Base-by-base conservation (phyloP, 192 early-diverging fungal species). In the Backusella morwellensis region DNA sequence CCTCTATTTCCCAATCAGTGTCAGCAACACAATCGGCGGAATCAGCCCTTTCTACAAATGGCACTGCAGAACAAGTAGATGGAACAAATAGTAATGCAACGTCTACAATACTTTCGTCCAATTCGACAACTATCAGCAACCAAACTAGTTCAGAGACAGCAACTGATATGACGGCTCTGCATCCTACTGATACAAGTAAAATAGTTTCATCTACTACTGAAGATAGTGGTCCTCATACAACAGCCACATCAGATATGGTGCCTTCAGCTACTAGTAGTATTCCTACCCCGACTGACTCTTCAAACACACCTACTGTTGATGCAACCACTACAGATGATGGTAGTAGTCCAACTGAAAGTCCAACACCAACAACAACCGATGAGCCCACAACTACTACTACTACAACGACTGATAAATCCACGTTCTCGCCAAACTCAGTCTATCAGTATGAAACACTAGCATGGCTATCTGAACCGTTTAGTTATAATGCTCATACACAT, bases 391-490 rank as follows among this genome's bases (percentile, higher is more conserved):
- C 70, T 7, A 68, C 42, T 7, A 68, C 42, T 35, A 35, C 42
- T 19, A 42, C 38, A 26, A 68, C 63, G 4, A 68, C 41, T 8
- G 29, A 63, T 14, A 12, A 26, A 11, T 12, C 21, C 0, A 36
- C 54, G n/a, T 66, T 47, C 23, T 59, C 59, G 9, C 56, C 63
- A 21, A 56, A 34, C 14, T 76, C 79, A 5, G 52, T 71, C 3
- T 81, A 81, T 44, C 40, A 66, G 19, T 81, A 81, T 34, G 47
- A 69, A 34, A 74, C 80, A 6, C 69, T 73, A 9, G 63, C 76
- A 54, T 81, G 80, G 80, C 29, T 81, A 21, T 52, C 59, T n/a
- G 23, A 59, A 19, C 56, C 75, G 1, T 81, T 81, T 47, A 77
- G 63, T 36, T 44, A 77, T 32, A 36, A 70, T 47, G 42, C 72